Evolutionary conservation across 2,329 filamentous ascomycete genomes (phyloP).

Genomic region (Pseudogymnoascus pannorum): DNA sequence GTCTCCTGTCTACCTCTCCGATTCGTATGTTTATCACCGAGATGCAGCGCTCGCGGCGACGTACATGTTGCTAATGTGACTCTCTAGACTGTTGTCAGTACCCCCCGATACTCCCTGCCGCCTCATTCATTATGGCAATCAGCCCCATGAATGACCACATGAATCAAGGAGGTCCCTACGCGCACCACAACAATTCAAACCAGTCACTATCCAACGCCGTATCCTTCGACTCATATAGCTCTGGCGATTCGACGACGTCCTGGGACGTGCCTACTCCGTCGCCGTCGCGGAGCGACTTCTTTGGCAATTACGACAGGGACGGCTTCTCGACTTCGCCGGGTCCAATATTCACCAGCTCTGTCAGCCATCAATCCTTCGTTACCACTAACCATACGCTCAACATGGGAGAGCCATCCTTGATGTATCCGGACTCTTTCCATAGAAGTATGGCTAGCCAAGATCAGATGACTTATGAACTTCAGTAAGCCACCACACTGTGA

Average conservation of each 20-base stretch:
- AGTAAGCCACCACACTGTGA: neutral
- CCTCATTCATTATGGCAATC: conserved; percentile 3
- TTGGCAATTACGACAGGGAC: neutral
- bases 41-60: conserved; percentile 32
- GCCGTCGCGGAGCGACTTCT: neutral
- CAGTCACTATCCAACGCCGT: neutral
- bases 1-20: conserved; percentile 30
- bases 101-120: conserved; percentile 23
- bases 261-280: conserved; percentile 4
- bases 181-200: neutral
- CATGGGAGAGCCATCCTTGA: neutral
- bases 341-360: neutral
- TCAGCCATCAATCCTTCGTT: neutral
- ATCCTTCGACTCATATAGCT: conserved; percentile 4
- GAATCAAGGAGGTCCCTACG: neutral
- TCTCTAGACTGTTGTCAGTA: conserved; percentile 29
- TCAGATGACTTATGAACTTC: neutral
- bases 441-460: neutral
- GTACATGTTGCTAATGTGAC: conserved; percentile 19
- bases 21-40: conserved; percentile 30
- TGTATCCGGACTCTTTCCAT: neutral
- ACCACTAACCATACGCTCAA: neutral
- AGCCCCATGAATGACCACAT: neutral
- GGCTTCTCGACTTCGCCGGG: neutral
- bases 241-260: neutral